A percentile compares a stretch with the other conserved stretches of the same genome.
Conservation (phyloP, 352 stramenopile species). For the Phytophthora syringae region DNA sequence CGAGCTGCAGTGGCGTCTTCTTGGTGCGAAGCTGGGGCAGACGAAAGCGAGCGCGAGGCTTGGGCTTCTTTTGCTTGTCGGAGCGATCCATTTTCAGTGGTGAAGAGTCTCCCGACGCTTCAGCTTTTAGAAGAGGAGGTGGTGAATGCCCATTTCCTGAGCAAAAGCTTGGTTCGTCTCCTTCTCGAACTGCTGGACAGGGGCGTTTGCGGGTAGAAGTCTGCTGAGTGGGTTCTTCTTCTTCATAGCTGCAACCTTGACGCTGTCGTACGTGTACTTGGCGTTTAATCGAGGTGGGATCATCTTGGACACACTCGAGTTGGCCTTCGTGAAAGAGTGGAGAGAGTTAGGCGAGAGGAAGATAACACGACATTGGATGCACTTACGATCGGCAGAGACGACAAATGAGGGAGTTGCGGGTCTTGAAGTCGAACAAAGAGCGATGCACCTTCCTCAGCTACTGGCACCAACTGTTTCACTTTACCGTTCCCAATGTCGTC, state of each 20-base stretch:
- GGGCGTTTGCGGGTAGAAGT: conserved; percentile 39
- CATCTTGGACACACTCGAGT: conserved; percentile 49
- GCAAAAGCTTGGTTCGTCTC: conserved; percentile 73
- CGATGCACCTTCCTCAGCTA: conserved; percentile 53
- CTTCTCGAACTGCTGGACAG: conserved; percentile 69
- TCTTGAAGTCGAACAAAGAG: conserved; percentile 74
- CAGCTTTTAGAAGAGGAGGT: conserved; percentile 44
- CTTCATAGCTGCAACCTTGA: conserved; percentile 50
- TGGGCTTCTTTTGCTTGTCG: conserved; percentile 13
- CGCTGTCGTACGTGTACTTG: conserved; percentile 61
- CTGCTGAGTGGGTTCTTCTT: conserved; percentile 76
- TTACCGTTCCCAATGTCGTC: conserved; percentile 55
- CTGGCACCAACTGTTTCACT: conserved; percentile 40
- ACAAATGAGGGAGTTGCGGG: conserved; percentile 49
- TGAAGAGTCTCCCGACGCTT: conserved; percentile 26
- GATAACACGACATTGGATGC: not conserved
- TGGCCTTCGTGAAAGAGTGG: conserved; percentile 18
- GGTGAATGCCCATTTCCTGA: conserved; percentile 63
- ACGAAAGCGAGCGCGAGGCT: conserved; percentile 11
- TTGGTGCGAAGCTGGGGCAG: conserved; percentile 18
- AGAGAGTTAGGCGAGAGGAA: not conserved
- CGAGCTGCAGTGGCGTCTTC: conserved; percentile 40
- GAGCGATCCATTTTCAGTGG: conserved; percentile 4
- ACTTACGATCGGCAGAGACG: conserved; percentile 51
- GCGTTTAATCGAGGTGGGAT: conserved; percentile 38